Conservation (phyloP, 2,329 filamentous ascomycete genomes). For the Sclerotinia borealis region DNA sequence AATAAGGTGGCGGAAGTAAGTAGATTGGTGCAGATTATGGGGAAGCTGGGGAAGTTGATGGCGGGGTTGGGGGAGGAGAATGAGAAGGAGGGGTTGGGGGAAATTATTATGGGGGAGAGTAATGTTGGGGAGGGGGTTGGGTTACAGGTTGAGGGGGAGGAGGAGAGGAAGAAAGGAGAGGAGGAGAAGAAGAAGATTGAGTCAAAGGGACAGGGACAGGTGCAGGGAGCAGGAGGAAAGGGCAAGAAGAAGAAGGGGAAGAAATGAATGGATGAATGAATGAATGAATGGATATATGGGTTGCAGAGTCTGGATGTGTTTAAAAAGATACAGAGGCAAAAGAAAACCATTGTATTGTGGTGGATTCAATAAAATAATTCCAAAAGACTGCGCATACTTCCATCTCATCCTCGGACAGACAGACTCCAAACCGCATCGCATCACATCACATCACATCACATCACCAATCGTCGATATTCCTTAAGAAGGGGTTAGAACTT, state of each 20-base stretch:
- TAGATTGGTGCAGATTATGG: conserved; percentile 68
- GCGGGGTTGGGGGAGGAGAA: conserved; percentile 43
- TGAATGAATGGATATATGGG: neutral
- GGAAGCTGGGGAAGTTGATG: conserved; percentile 66
- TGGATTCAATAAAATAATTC: neutral
- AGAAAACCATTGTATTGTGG: neutral
- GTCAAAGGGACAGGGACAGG: conserved; percentile 30
- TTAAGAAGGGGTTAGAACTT: neutral
- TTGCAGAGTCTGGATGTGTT: neutral
- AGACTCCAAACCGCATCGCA: too few relatives aligned
- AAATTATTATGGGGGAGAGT: conserved; percentile 42
- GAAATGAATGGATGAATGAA: conserved; percentile 42
- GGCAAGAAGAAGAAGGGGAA: conserved; percentile 70
- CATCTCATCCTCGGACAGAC: neutral
- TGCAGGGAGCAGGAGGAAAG: conserved; percentile 44
- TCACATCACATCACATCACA: neutral
- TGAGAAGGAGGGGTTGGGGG: conserved; percentile 23
- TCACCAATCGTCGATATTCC: neutral
- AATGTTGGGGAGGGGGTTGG: conserved; percentile 61
- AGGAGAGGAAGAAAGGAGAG: conserved; percentile 29
- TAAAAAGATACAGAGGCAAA: too few relatives aligned
- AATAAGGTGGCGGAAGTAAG: conserved; percentile 87
- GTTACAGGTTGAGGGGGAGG: conserved; percentile 22
- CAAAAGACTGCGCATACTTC: neutral
- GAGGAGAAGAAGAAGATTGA: too few relatives aligned